Evolutionary conservation across 805 yeast genomes (phyloP).

Genomic region (Candida rishiriensis): DNA sequence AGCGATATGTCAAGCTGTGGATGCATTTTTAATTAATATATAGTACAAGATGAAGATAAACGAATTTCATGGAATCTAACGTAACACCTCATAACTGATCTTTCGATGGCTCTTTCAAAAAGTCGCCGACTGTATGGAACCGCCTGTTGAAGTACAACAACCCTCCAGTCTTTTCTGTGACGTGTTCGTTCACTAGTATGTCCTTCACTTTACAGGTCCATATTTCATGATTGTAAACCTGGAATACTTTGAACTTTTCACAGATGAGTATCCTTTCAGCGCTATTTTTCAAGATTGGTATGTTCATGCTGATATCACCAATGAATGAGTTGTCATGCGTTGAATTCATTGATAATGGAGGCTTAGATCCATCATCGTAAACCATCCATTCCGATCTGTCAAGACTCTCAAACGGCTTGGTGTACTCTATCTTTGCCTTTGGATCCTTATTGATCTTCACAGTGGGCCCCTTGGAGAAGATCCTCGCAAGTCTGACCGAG

Average conservation of each 20-base stretch:
- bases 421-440: constrained; percentile 22
- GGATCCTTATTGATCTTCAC: constrained; percentile 40
- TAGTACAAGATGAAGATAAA: too few species aligned
- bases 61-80: too few species aligned
- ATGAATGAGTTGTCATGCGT: constrained; percentile 9
- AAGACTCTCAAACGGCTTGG: constrained; percentile 52
- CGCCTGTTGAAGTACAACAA: constrained; percentile 58
- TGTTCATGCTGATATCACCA: constrained; percentile 22
- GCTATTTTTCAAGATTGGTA: constrained; percentile 51
- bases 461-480: constrained; percentile 53
- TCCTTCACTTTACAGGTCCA: constrained; percentile 81
- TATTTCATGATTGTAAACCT: constrained; percentile 81
- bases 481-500: constrained; percentile 57
- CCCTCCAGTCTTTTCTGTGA: constrained; percentile 50
- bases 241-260: constrained; percentile 44
- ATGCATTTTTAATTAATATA: too few species aligned
- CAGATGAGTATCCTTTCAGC: constrained; percentile 64
- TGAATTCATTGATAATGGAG: constrained; percentile 12
- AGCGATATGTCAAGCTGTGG: too few species aligned
- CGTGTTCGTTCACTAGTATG: constrained; percentile 32
- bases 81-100: background rate
- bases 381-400: constrained; percentile 33
- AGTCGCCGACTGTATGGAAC: constrained; percentile 43
- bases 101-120: constrained; percentile 13
- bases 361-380: constrained; percentile 19